phyloP scores from a whole-genome alignment of 2,329 filamentous ascomycete genomes.

The Pestalotiopsis sp. region DNA sequence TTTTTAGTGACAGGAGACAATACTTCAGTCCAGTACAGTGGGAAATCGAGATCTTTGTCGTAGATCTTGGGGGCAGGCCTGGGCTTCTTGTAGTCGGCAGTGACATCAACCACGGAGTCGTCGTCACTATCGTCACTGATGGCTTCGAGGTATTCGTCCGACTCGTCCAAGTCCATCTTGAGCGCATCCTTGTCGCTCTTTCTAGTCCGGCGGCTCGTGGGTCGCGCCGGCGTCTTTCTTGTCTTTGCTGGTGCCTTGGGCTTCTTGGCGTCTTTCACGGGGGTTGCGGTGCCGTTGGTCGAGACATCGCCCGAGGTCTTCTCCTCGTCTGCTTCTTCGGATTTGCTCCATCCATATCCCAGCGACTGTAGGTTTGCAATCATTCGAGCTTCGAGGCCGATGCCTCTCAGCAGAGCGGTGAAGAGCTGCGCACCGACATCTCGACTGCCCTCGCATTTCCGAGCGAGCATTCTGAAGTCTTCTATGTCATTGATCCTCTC shows the following conservation, averaged over 20 bases:
- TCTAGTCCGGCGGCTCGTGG: conserved; percentile 22
- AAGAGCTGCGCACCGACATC: conserved; percentile 90
- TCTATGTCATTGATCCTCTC: conserved; percentile 70
- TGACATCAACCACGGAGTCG: conserved; percentile 59
- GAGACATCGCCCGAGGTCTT: conserved; percentile 30
- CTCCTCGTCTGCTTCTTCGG: conserved; percentile 70
- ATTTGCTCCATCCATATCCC: conserved; percentile 88
- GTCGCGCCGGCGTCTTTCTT: conserved; percentile 19
- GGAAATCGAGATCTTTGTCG: conserved; percentile 77
- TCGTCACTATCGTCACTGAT: conserved; percentile 56
- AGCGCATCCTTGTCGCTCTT: conserved; percentile 24
- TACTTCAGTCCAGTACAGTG: conserved; percentile 92
- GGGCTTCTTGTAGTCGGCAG: conserved; percentile 37
- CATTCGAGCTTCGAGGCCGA: conserved; percentile 81
- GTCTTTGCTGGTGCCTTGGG: conserved; percentile 17
- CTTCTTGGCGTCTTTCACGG: conserved; percentile 13
- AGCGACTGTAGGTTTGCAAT: conserved; percentile 82
- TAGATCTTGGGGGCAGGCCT: conserved; percentile 49
- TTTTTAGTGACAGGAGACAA: conserved; percentile 79
- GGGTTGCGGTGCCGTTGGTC: conserved; percentile 17
- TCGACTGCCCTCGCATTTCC: conserved; percentile 73
- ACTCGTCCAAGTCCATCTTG: conserved; percentile 37
- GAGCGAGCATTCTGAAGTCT: conserved; percentile 69
- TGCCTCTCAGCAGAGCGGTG: conserved; percentile 75
- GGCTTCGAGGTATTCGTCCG: conserved; percentile 48